Evolutionary conservation across 768 basidiomycete species (phyloP).

Genomic region (Galerina marginata): DNA sequence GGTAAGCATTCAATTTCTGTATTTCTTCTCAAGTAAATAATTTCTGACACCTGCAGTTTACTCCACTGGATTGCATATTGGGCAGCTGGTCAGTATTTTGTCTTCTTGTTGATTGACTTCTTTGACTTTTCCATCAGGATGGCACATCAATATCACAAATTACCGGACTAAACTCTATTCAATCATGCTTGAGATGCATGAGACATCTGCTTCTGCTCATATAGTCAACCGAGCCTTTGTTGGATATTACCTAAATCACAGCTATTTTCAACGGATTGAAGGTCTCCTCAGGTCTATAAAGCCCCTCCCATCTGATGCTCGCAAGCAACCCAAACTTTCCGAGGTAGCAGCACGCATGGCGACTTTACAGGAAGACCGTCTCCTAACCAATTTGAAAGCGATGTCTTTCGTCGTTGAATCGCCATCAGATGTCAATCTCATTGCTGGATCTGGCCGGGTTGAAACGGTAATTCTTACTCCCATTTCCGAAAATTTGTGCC

Average conservation of each 20-base stretch:
- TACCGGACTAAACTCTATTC: conserved; percentile 8
- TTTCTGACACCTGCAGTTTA: conserved; percentile 18
- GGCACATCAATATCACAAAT: conserved; percentile 10
- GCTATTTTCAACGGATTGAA: conserved; percentile 1
- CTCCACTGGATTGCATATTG: conserved; percentile 35
- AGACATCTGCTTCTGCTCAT: background rate
- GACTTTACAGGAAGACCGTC: background rate
- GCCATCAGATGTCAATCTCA: background rate
- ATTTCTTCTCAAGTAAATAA: background rate
- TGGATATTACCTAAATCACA: background rate
- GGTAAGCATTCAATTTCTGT: conserved; percentile 11
- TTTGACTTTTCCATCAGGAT: background rate
- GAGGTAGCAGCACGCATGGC: background rate
- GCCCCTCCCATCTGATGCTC: background rate
- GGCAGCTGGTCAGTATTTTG: conserved; percentile 23
- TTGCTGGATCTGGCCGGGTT: conserved; percentile 5
- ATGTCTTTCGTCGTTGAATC: conserved; percentile 5
- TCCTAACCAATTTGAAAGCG: conserved; percentile 4
- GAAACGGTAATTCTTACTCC: conserved; percentile 6
- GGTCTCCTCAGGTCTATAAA: conserved; percentile 1
- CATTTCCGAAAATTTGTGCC: background rate
- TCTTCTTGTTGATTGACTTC: background rate
- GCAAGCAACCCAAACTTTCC: conserved; percentile 1
- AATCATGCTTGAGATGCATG: conserved; percentile 9
- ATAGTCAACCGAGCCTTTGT: conserved; percentile 2